Conservation (phyloP, 2,329 filamentous ascomycete genomes). For the Macrophomina pseudophaseolina region DNA sequence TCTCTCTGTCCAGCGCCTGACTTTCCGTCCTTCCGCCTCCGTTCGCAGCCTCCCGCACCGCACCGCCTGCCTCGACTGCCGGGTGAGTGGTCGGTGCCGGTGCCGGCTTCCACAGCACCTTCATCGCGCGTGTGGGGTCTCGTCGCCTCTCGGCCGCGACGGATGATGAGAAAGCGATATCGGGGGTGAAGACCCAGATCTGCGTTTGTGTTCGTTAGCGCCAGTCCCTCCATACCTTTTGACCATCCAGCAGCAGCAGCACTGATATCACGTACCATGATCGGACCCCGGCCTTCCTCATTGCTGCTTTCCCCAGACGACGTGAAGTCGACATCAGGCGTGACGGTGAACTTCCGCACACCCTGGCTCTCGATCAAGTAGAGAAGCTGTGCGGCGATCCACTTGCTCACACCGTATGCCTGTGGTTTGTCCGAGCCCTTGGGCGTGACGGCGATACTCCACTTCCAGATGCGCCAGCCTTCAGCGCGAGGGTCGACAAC, state of each 20-base stretch:
- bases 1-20: slow-evolving; percentile 42
- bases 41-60: not conserved
- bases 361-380: slow-evolving; percentile 61
- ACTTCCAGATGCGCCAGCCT: slow-evolving; percentile 59
- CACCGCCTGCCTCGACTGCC: not conserved
- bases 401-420: slow-evolving; percentile 44
- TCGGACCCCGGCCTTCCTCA: slow-evolving; percentile 1
- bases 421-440: slow-evolving; percentile 7
- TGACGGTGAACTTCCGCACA: slow-evolving; percentile 55
- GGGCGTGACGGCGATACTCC: slow-evolving; percentile 45
- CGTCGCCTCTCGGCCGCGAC: slow-evolving; percentile 34
- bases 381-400: slow-evolving; percentile 62
- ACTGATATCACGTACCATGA: slow-evolving; percentile 1
- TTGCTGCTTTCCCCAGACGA: not conserved
- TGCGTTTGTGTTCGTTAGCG: slow-evolving; percentile 31
- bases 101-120: slow-evolving; percentile 58
- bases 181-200: slow-evolving; percentile 66
- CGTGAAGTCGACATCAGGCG: not conserved
- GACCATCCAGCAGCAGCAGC: too few relatives aligned
- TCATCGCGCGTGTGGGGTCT: slow-evolving; percentile 59
- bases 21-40: not conserved
- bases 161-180: slow-evolving; percentile 59
- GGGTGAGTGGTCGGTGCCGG: slow-evolving; percentile 22
- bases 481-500: slow-evolving; percentile 49
- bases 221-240: too few relatives aligned